These are phyloP conservation scores for Podospora australis DNA, from an alignment of 495 filamentous ascomycete species.

Conservation along the genomic window DNA sequence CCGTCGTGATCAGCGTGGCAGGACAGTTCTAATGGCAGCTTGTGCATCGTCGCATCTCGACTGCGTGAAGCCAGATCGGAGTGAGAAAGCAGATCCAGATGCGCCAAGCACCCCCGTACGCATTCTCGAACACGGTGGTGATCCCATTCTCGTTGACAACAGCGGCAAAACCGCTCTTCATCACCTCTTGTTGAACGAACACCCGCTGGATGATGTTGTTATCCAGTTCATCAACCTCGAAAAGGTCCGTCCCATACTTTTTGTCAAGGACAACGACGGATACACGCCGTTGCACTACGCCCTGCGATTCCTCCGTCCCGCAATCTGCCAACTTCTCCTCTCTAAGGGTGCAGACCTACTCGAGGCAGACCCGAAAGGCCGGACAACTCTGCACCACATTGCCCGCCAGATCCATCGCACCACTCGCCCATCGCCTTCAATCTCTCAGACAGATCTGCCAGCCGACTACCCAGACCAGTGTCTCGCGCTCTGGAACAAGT, in stretches of 20 bases:
- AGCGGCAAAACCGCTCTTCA: constrained; percentile 24
- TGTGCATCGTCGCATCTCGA: constrained; percentile 3
- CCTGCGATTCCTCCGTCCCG: constrained; percentile 14
- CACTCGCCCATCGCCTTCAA: not conserved
- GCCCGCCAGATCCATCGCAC: not conserved
- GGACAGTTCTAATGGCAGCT: constrained; percentile 18
- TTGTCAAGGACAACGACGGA: constrained; percentile 8
- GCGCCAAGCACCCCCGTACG: constrained; percentile 6
- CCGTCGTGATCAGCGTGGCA: constrained; percentile 14
- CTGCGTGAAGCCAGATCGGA: no score
- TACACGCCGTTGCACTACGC: constrained; percentile 22
- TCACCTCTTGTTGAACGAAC: constrained; percentile 20
- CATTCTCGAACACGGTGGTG: constrained; percentile 15
- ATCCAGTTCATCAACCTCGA: constrained; percentile 11
- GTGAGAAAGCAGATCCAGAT: no score
- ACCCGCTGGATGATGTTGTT: constrained; percentile 13
- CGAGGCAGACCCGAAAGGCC: constrained; percentile 11
- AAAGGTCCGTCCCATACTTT: constrained; percentile 1
- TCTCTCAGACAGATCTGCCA: not conserved
- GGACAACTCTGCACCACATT: constrained; percentile 12
- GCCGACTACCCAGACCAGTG: not conserved
- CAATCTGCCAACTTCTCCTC: constrained; percentile 4
- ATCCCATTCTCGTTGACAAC: constrained; percentile 18
- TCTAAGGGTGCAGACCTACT: constrained; percentile 7
- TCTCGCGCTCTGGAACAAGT: not conserved